These are phyloP conservation scores for Raphanus hybrid DNA, from an alignment of 441 rosid species.

Conservation along the genomic window DNA sequence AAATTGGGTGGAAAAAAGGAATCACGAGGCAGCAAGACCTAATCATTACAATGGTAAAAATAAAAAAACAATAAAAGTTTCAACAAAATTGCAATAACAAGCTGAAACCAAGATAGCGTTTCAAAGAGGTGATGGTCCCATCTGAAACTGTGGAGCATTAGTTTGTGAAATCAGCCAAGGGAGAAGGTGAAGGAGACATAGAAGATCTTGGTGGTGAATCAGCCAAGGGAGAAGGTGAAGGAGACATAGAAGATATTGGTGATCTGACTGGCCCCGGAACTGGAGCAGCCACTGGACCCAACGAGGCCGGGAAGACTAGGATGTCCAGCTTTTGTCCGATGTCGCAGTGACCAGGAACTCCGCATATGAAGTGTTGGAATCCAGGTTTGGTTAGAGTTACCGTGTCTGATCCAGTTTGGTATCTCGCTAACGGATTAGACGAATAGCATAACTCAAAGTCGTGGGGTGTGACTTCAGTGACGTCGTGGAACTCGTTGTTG, in stretches of 20 bases:
- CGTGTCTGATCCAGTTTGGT: constrained; percentile 2
- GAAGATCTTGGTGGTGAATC: neutral
- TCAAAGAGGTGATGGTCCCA: neutral
- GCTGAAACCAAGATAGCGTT: too few species aligned
- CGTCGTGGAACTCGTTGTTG: neutral
- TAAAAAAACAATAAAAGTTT: too few species aligned
- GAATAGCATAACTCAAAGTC: neutral
- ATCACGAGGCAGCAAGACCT: too few species aligned
- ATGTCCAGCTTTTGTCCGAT: constrained; percentile 24
- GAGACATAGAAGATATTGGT: constrained; percentile 7
- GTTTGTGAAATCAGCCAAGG: neutral
- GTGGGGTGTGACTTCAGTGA: neutral
- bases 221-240: neutral
- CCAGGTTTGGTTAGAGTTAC: constrained; percentile 17
- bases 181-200: constrained; percentile 9
- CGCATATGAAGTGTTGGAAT: constrained; percentile 22
- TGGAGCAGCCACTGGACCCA: constrained; percentile 18
- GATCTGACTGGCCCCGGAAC: neutral
- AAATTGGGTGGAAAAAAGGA: neutral
- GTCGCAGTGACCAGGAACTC: constrained; percentile 23
- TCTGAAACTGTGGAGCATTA: neutral
- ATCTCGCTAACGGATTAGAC: neutral
- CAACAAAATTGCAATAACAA: too few species aligned
- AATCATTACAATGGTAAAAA: neutral
- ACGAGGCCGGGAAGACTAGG: constrained; percentile 13